Conservation (phyloP, 2,329 filamentous ascomycete species). For the Beauveria asiatica region DNA sequence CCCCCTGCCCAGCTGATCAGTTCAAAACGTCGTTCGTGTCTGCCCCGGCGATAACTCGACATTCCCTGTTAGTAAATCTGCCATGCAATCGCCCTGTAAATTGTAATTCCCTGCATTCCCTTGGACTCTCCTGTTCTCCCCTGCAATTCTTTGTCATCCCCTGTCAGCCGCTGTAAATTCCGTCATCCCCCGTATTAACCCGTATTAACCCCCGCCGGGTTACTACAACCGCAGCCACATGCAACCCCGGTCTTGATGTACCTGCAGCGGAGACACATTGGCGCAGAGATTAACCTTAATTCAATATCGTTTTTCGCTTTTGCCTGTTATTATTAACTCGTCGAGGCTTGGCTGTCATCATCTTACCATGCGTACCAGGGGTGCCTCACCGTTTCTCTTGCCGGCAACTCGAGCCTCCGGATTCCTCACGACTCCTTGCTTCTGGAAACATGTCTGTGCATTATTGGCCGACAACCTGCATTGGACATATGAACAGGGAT, state of each 20-base stretch:
- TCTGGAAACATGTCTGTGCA: conserved; percentile 7
- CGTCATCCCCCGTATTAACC: neutral
- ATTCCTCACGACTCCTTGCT: neutral
- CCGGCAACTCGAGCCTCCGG: neutral
- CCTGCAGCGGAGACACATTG: neutral
- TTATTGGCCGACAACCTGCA: neutral
- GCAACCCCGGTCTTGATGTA: neutral
- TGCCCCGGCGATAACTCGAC: neutral
- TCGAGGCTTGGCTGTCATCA: neutral
- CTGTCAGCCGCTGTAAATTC: neutral
- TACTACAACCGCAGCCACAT: neutral
- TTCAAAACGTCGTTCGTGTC: neutral
- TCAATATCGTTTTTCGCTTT: neutral
- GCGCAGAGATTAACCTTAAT: neutral
- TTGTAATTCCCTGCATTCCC: too few species aligned
- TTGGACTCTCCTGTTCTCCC: neutral
- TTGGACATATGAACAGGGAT: neutral
- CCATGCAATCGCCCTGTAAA: too few species aligned
- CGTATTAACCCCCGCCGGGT: neutral
- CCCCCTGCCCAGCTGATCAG: neutral
- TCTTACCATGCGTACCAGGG: neutral
- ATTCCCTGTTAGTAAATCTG: too few species aligned
- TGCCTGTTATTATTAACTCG: neutral
- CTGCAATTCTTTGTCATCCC: neutral
- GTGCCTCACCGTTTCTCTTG: neutral